Base-by-base conservation (phyloP, 768 basidiomycete genomes). In the Rhodotorula graminis region DNA sequence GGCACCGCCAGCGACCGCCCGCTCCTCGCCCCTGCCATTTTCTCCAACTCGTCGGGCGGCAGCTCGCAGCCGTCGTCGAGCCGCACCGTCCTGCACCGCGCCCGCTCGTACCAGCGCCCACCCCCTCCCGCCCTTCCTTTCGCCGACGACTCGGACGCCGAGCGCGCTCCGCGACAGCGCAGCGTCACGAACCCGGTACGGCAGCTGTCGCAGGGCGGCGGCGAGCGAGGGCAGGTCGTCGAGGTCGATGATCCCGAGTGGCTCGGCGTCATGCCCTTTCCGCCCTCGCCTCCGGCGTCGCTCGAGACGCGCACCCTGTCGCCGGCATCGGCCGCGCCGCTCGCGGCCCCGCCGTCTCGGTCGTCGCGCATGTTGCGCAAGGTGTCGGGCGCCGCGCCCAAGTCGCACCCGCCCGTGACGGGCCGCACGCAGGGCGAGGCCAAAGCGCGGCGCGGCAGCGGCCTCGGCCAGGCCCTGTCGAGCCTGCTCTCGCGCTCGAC, bases 211-310 rank as follows among this genome's bases (percentile, higher is more conserved):
- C 47, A 49, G 8, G 23, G 23, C 23, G 15, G 5, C 27, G 21
- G 11, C n/a, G 61, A 65, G 25, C 15, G 33, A 16, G 73, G 73
- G 1, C 19, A 64, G 12, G 73, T 74, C 59, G 29, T 69, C 60
- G 67, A 71, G 31, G 0, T 75, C 50, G 69, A 46, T 2, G 44
- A 69, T 33, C 3, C 42, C 7, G 73, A 67, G 27, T 75, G 74
- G 74, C 61, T 75, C 67, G 70, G 70, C 31, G 65, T 75, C 52
- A 64, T 71, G 0, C 70, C 74, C 16, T 75, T 75, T 25, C 70
- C 74, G 4, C 67, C 67, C 0, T 49, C 74, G 0, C 31, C 60
- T 1, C 16, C 52, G 1, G 8, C 58, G 1, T 69, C 69, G 21
- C 12, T 52, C 47, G 64, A 62, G 9, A 0, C 31, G 4, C 37